These are phyloP conservation scores for Euphrasia arctica DNA, from an alignment of 305 asterid genomes.

Conservation along the genomic window DNA sequence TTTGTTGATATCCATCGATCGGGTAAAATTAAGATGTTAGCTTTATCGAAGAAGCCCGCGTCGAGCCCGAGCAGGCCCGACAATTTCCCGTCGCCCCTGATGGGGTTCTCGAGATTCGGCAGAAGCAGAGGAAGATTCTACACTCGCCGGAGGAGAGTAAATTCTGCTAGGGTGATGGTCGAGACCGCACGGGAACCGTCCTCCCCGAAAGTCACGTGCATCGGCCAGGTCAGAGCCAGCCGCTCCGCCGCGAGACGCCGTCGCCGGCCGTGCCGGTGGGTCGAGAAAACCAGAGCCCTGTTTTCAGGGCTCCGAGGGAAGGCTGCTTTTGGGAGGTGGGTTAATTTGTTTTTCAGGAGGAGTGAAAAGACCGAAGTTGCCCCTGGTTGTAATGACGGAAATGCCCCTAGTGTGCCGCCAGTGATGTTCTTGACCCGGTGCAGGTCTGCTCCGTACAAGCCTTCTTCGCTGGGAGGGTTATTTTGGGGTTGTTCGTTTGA, in stretches of 20 bases:
- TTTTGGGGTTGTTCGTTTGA: slow-evolving; percentile 45
- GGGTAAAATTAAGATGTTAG: slow-evolving; percentile 18
- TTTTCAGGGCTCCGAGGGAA: background rate
- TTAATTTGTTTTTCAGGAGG: slow-evolving; percentile 22
- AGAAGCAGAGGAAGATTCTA: slow-evolving; percentile 49
- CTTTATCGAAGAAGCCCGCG: slow-evolving; percentile 44
- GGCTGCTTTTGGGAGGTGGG: slow-evolving; percentile 30
- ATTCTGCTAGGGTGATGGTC: slow-evolving; percentile 8
- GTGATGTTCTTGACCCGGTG: slow-evolving; percentile 49
- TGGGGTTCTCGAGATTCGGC: slow-evolving; percentile 43
- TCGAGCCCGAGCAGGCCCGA: slow-evolving; percentile 58
- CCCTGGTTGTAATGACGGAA: background rate
- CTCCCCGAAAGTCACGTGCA: slow-evolving; percentile 78
- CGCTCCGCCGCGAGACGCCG: slow-evolving; percentile 28
- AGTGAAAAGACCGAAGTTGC: slow-evolving; percentile 15
- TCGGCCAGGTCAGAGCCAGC: slow-evolving; percentile 60
- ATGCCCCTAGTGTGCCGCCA: slow-evolving; percentile 30
- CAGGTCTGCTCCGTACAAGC: slow-evolving; percentile 60
- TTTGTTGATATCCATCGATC: background rate
- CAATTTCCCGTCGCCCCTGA: slow-evolving; percentile 57
- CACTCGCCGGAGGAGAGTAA: slow-evolving; percentile 31
- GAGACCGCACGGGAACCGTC: slow-evolving; percentile 58
- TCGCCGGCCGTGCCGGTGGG: slow-evolving; percentile 23
- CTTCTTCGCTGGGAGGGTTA: slow-evolving; percentile 47
- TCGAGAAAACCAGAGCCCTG: background rate